Conservation (phyloP, 176 grass and related monocot genomes). For the Aegilops bicornis region DNA sequence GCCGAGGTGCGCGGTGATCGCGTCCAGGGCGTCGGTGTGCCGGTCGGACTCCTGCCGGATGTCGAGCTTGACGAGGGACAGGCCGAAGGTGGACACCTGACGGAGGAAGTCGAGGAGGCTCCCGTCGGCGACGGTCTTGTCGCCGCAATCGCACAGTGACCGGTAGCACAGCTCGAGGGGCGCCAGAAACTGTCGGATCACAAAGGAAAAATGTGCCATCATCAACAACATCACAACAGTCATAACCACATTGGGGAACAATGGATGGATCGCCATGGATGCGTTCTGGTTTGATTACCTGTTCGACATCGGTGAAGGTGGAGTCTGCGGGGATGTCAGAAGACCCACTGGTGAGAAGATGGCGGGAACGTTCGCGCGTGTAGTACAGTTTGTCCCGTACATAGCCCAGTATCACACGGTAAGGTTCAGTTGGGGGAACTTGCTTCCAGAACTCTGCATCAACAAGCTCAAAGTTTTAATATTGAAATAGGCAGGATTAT, state of each 20-base stretch:
- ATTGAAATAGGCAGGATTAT: background rate
- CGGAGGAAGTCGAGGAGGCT: constrained; percentile 83
- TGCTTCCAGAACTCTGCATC: constrained; percentile 85
- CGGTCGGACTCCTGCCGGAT: constrained; percentile 92
- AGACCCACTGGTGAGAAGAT: constrained; percentile 49
- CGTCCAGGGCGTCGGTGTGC: constrained; percentile 82
- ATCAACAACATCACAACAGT: background rate
- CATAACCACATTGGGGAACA: background rate
- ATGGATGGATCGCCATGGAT: background rate
- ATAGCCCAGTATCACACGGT: constrained; percentile 75
- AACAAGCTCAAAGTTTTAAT: background rate
- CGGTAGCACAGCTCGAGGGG: constrained; percentile 86
- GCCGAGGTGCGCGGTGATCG: constrained; percentile 66
- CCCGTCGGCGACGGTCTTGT: constrained; percentile 73
- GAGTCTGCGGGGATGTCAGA: constrained; percentile 55
- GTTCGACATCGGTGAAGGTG: constrained; percentile 44
- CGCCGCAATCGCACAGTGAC: constrained; percentile 58
- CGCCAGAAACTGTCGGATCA: constrained; percentile 58
- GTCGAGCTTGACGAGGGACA: constrained; percentile 76
- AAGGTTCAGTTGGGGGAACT: constrained; percentile 67
- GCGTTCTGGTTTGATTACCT: constrained; percentile 33
- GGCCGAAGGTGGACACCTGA: constrained; percentile 77
- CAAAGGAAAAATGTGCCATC: background rate
- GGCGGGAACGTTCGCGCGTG: constrained; percentile 62
- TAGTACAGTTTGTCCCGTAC: constrained; percentile 85